Evolutionary conservation across 2,329 filamentous ascomycete species (phyloP).

Genomic region (Paracorniculantispora psalliotae): DNA sequence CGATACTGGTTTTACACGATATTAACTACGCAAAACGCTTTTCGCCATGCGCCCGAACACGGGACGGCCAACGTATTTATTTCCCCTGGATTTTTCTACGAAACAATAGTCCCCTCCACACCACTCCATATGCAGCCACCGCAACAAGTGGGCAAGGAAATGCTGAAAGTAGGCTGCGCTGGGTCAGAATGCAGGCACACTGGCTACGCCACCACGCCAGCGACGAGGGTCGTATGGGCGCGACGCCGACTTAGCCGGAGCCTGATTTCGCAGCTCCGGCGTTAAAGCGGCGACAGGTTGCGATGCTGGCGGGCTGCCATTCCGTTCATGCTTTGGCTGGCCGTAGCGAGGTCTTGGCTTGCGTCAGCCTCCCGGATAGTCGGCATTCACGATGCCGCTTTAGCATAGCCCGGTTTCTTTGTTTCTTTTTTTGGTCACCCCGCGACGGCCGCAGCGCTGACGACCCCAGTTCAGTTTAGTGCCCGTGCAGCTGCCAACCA

Average conservation of each 20-base stretch:
- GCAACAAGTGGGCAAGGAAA: background rate
- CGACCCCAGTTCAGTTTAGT: too few relatives aligned
- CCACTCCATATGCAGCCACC: background rate
- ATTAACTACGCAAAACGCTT: background rate
- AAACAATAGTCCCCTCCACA: background rate
- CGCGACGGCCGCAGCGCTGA: background rate
- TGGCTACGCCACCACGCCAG: background rate
- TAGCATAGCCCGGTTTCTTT: background rate
- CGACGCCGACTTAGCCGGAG: constrained; percentile 9
- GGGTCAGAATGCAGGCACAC: background rate
- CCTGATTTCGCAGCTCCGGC: background rate
- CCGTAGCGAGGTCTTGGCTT: background rate
- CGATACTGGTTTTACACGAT: background rate
- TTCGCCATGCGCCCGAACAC: background rate
- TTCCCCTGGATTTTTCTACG: background rate
- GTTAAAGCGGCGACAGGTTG: constrained; percentile 1
- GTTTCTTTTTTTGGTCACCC: too few relatives aligned
- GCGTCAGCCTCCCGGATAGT: constrained; percentile 3
- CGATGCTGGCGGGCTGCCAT: too few relatives aligned
- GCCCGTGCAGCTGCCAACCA: too few relatives aligned
- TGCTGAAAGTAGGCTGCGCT: background rate
- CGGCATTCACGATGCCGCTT: constrained; percentile 10
- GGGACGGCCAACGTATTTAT: constrained; percentile 4
- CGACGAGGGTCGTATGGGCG: background rate
- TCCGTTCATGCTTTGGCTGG: too few relatives aligned